Base-by-base conservation (phyloP, 306 rosid genomes). In the Mimosa bimucronata region DNA sequence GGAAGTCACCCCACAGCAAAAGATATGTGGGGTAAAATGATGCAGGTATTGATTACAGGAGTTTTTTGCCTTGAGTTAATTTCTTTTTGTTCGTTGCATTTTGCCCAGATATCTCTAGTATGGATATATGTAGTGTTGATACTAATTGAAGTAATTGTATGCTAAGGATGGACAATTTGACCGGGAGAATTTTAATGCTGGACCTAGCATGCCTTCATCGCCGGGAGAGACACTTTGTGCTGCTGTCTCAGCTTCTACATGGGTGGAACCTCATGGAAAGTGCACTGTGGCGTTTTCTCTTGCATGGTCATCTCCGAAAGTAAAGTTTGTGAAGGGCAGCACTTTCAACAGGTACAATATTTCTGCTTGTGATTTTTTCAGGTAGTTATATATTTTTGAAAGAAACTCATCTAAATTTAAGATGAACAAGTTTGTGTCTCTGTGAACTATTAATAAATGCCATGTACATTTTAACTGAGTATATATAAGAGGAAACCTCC, bases 221-320 rank as follows among this genome's bases (percentile, higher is more conserved):
- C 87, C 94, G 75, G 98, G 98, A 79, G 98, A 95, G 89, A 88
- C 98, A 11, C 89, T 86, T 21, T 95, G 99, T 83, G 98, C 98
- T 81, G 98, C 97, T 65, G 99, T 95, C 71, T 87, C 99, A 77
- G 99, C 98, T 82, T 86, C 99, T 42, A 76, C 99, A 45, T 95
- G 98, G 98, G 99, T 95, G 61, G 99, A 95, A 88, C 97, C 99
- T 80, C 98, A 93, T 89, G 98, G 99, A 88, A 95, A 91, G 82
- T 91, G 97, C 80, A 95, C 98, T 31, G 89, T 95, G 13, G 94
- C 99, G 61, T 95, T 95, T 91, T 82, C 93, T 79, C 88, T 95
- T 53, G 94, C 98, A 67, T 95, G 99, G 99, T 87, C 99, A 80
- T 95, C 99, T 78, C 98, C 99, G 7, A 95, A 93, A 92, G 87